Evolutionary conservation across 768 basidiomycete genomes (phyloP).

Genomic region (Rhodocollybia butyracea): DNA sequence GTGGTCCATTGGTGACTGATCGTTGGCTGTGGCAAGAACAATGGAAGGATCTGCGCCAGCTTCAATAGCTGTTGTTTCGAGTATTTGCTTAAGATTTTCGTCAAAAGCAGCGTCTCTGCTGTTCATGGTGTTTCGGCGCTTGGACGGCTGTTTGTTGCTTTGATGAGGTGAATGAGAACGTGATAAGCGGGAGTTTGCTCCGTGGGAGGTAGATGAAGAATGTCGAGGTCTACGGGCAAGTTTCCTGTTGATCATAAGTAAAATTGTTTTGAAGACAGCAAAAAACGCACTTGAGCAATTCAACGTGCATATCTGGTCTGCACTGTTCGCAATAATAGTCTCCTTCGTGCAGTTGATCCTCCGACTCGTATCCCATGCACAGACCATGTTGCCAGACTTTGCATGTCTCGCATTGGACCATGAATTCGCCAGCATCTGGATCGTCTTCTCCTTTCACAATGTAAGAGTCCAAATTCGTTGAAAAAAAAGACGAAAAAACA

Average conservation of each 20-base stretch:
- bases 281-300: constrained; percentile 71
- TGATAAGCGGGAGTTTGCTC: constrained; percentile 56
- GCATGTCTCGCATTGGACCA: constrained; percentile 97
- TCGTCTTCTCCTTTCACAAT: constrained; percentile 58
- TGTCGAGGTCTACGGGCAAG: constrained; percentile 50
- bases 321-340: constrained; percentile 96
- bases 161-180: constrained; percentile 72
- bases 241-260: constrained; percentile 40
- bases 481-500: constrained; percentile 23
- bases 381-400: constrained; percentile 98
- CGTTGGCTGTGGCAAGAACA: constrained; percentile 27
- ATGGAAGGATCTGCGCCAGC: constrained; percentile 41
- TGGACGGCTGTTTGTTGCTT: constrained; percentile 54
- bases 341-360: constrained; percentile 66
- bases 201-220: constrained; percentile 59
- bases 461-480: too few relatives aligned
- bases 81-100: constrained; percentile 76
- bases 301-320: constrained; percentile 79
- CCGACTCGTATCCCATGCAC: constrained; percentile 90
- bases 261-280: neutral
- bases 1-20: constrained; percentile 31
- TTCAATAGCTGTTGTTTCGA: constrained; percentile 71
- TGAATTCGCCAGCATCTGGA: constrained; percentile 87
- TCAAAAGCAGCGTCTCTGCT: constrained; percentile 93
- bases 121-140: constrained; percentile 96